These are phyloP conservation scores for Abortiporus biennis DNA, from an alignment of 1,284 basidiomycete species.

Conservation along the genomic window DNA sequence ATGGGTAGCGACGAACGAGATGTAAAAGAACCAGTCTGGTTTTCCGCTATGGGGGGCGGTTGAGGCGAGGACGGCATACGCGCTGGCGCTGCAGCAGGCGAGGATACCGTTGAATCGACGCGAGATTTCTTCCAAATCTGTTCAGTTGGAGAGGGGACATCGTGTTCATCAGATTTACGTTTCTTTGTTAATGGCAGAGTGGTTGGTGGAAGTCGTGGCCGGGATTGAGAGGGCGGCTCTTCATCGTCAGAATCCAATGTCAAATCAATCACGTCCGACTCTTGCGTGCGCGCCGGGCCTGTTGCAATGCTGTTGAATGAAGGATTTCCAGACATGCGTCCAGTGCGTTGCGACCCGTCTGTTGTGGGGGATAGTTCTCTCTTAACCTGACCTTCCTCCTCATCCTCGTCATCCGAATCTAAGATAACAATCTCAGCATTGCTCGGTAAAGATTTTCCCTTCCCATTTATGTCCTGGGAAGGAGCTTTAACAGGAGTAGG, in stretches of 20 bases:
- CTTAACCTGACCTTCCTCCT: slow-evolving; percentile 70
- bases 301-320: slow-evolving; percentile 18
- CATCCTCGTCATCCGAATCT: slow-evolving; percentile 74
- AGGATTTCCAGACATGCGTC: slow-evolving; percentile 22
- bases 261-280: slow-evolving; percentile 66
- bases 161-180: slow-evolving; percentile 55
- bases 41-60: no score
- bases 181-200: slow-evolving; percentile 13
- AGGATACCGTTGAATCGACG: no score
- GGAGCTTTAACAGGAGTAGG: slow-evolving; percentile 20
- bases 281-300: slow-evolving; percentile 19
- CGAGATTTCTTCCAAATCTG: slow-evolving; percentile 71
- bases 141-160: slow-evolving; percentile 48
- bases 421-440: slow-evolving; percentile 66
- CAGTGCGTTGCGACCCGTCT: slow-evolving; percentile 28
- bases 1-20: no score
- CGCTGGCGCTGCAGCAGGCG: no score
- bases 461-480: slow-evolving; percentile 14
- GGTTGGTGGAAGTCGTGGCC: slow-evolving; percentile 9
- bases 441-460: slow-evolving; percentile 34
- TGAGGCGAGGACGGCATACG: no score
- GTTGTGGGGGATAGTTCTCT: slow-evolving; percentile 62
- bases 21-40: no score
- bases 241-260: slow-evolving; percentile 75
- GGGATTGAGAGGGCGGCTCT: slow-evolving; percentile 25